Evolutionary conservation across 306 rosid genomes (phyloP).

Genomic region (Malus fusca): DNA sequence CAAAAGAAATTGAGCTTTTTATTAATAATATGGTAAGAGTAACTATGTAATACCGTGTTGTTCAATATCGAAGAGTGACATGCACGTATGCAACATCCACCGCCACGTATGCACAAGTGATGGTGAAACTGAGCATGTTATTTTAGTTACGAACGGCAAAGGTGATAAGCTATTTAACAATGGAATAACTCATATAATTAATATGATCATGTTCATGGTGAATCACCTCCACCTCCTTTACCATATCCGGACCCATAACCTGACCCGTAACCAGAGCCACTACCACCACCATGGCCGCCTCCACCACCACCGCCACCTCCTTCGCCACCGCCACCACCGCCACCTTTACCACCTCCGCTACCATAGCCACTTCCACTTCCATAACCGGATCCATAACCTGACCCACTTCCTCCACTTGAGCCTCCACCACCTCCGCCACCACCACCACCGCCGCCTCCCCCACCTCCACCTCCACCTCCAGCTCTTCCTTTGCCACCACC

Average conservation of each 20-base stretch:
- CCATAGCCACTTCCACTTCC: conserved; percentile 40
- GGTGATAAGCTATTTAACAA: background rate
- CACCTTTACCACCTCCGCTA: conserved; percentile 7
- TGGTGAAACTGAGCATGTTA: conserved; percentile 21
- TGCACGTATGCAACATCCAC: background rate
- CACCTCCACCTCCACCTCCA: conserved; percentile 11
- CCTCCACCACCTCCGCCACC: conserved; percentile 34
- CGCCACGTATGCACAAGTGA: conserved; percentile 18
- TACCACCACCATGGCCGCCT: conserved; percentile 12
- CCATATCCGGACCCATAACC: conserved; percentile 49
- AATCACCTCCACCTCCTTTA: conserved; percentile 16
- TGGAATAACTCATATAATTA: background rate
- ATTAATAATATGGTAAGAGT: background rate
- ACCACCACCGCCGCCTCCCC: conserved; percentile 26
- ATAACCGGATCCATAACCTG: conserved; percentile 27
- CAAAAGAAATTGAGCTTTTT: background rate
- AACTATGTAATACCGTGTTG: background rate
- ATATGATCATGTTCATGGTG: conserved; percentile 25
- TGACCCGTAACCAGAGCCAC: conserved; percentile 21
- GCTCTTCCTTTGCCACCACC: conserved; percentile 33
- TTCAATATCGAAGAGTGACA: background rate
- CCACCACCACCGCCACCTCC: conserved; percentile 23
- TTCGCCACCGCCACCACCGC: conserved; percentile 24
- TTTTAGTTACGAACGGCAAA: conserved; percentile 11
- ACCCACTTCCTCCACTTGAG: conserved; percentile 22